Base-by-base conservation (phyloP, 1,139 yeast species). In the Taiozyma sp. region DNA sequence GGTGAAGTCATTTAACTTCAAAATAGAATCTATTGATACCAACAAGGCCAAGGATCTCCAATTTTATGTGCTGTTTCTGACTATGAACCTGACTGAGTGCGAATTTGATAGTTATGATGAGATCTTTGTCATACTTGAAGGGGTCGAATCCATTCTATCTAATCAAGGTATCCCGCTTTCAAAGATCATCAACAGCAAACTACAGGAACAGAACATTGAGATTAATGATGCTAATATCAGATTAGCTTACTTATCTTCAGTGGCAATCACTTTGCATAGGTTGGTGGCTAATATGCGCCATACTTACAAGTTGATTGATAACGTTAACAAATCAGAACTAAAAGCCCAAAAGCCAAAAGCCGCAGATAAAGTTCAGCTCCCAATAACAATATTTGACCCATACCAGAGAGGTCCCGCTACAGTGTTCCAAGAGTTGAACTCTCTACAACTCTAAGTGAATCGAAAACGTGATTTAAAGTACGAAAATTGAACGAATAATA, bases 91-190 rank as follows among this genome's bases (percentile, higher is more conserved):
- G 5, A 44, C 57, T 13, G 57, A 53, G 13, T 51, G 51, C 48
- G 62, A 58, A n/a, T 56, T 61, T 39, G 52, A 53, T 2, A 67
- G 74, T 0, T 53, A 69, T 42, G 87, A 80, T 52, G 86, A 81
- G 53, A 64, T 69, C 14, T 38, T 38, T 19, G 13, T 19, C 14
- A 38, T 38, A 14, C 14, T 38, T 9, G 60, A 59, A 22, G 56
- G 54, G 10, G 30, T 54, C 42, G 55, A 57, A 47, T 14, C 43
- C 6, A 51, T 52, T 23, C 29, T 46, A 38, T 34, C 46, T 5
- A 47, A 47, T 23, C 53, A 52, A 40, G 48, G 48, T 16, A 22
- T 50, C 6, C 32, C 45, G n/a, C 28, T 52, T 14, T 8, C 43
- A 2, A 46, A 46, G 13, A 32, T 44, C 16, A 40, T 50, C 19